Base-by-base conservation (phyloP, 2,329 filamentous ascomycete species). In the Aureobasidium sp. region DNA sequence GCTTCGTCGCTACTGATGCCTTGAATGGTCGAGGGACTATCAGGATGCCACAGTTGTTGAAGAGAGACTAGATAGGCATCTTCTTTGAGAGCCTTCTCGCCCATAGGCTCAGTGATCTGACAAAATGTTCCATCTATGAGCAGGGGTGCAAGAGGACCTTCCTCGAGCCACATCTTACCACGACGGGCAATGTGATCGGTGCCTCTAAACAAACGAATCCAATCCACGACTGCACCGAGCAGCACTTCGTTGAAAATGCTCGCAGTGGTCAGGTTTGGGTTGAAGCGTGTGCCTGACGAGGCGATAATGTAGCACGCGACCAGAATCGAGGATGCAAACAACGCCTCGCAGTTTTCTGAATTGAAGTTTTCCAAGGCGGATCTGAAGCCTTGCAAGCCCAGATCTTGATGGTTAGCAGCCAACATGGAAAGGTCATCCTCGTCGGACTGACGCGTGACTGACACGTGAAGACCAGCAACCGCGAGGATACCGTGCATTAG, bases 401-500 rank as follows among this genome's bases (percentile, higher is more conserved):
- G 20, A 29, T 61, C 59, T 24, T 61, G 59, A 24, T 61, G 59
- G n/a, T 61, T 61, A 13, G 59, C 59, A 27, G 59, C 59, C 48
- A 61, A 41, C 27, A 61, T 39, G 9, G 59, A 61, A 13, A 44
- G 32, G 52, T 63, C 44, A 59, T 32, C 20, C 60, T 61, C 13
- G 32, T 67, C 66, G 13, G 52, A 55, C 10, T 65, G 63, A 26
- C 56, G 60, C 27, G 64, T 52, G 10, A 43, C 57, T 5, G 68
- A 67, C 26, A 70, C 52, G 48, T 71, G 69, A 56, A 68, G 65
- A 8, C 67, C 69, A 24, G 69, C 64, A 5, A 70, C 59, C 15
- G 68, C 68, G 12, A 71, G 65, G 29, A 71, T 66, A 37, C 67
- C 68, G 26, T 70, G 69, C 65, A 69, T 69, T 1, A 71, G 61